Evolutionary conservation across 169 alveolate species (phyloP).

Genomic region (Eimeria maxima): DNA sequence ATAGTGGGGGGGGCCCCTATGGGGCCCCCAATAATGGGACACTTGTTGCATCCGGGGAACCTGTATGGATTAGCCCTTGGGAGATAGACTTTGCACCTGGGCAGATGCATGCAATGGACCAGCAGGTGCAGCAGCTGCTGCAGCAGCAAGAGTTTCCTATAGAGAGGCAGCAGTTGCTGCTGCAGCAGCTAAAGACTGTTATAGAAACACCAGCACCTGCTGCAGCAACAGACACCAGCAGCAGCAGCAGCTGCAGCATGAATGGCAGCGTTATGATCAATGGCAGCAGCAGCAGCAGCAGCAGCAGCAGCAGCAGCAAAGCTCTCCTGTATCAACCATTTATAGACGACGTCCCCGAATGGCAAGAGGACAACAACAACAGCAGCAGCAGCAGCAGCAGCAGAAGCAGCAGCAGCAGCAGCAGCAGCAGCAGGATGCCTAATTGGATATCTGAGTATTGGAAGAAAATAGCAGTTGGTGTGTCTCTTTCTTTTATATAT

Average conservation of each 20-base stretch:
- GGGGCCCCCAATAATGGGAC: no score
- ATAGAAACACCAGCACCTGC: not conserved
- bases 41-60: not conserved
- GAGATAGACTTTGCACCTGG: conserved; percentile 63
- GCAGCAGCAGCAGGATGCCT: not conserved
- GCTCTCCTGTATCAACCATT: conserved; percentile 40
- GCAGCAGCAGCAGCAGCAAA: conserved; percentile 26
- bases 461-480: conserved; percentile 38
- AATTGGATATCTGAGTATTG: conserved; percentile 61
- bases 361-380: not conserved
- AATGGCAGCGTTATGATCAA: no score
- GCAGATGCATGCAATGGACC: not conserved
- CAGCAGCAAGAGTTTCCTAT: conserved; percentile 12
- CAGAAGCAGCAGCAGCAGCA: no score
- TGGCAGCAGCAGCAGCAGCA: conserved; percentile 50
- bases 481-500: conserved; percentile 8
- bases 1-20: no score
- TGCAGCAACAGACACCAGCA: no score
- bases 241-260: no score
- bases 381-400: conserved; percentile 61
- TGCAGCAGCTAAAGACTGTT: conserved; percentile 21
- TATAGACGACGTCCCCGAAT: conserved; percentile 40
- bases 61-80: conserved; percentile 73
- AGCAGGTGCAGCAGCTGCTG: conserved; percentile 52
- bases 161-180: conserved; percentile 38